Percentiles rank a stretch among this genome's conserved stretches.
Evolutionary conservation across 192 early-diverging fungal species (phyloP).

Genomic region (Umbelopsis sp.): DNA sequence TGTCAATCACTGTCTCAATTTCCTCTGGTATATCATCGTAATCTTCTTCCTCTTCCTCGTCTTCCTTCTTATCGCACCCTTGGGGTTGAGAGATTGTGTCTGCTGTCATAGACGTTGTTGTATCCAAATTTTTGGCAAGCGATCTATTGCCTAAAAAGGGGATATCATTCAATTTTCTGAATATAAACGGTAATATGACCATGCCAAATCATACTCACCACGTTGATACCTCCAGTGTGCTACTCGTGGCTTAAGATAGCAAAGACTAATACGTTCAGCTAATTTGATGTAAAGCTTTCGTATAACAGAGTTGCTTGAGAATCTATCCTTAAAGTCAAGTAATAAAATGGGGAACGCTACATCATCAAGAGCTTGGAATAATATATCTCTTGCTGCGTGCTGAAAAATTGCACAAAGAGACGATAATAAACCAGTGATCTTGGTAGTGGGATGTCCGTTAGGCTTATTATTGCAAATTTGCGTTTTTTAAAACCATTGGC

Average conservation of each 20-base stretch:
- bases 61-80: slow-evolving; percentile 12
- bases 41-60: slow-evolving; percentile 56
- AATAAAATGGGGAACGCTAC: slow-evolving; percentile 43
- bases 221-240: slow-evolving; percentile 73
- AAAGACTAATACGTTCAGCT: slow-evolving; percentile 82
- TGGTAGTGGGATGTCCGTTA: neutral
- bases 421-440: slow-evolving; percentile 63
- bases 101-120: neutral
- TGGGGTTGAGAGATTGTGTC: neutral
- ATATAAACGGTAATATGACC: neutral
- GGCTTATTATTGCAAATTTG: too few species aligned
- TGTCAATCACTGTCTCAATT: slow-evolving; percentile 81
- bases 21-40: slow-evolving; percentile 80
- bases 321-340: slow-evolving; percentile 49
- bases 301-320: slow-evolving; percentile 72
- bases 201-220: slow-evolving; percentile 39
- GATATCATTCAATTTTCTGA: too few species aligned
- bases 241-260: slow-evolving; percentile 69
- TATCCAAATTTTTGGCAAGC: slow-evolving; percentile 55
- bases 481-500: neutral
- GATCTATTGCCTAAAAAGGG: slow-evolving; percentile 48
- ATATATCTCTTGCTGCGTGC: slow-evolving; percentile 62
- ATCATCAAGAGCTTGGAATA: slow-evolving; percentile 57
- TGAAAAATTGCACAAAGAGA: slow-evolving; percentile 74
- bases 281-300: slow-evolving; percentile 85